Evolutionary conservation across 768 basidiomycete genomes (phyloP).

Genomic region (Cystoderma amianthinum): DNA sequence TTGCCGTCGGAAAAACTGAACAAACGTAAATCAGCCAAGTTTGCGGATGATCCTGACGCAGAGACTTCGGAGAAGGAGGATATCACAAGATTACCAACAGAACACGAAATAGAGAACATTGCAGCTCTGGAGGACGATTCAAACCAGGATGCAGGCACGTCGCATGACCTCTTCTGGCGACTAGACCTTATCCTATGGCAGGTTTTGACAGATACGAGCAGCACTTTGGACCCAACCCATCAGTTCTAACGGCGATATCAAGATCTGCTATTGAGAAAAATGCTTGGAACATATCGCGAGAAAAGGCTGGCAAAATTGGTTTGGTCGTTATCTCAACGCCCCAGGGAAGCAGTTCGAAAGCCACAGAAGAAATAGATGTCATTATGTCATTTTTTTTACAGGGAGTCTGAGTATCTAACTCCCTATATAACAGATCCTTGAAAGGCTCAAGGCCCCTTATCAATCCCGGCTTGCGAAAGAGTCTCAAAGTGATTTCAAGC

Average conservation of each 20-base stretch:
- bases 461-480: slow-evolving; percentile 45
- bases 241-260: slow-evolving; percentile 39
- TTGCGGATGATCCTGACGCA: slow-evolving; percentile 6
- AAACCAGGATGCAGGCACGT: slow-evolving; percentile 17
- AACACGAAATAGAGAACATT: slow-evolving; percentile 9
- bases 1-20: slow-evolving; percentile 57
- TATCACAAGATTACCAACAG: too few species aligned
- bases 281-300: slow-evolving; percentile 48
- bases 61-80: slow-evolving; percentile 11
- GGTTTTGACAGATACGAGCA: slow-evolving; percentile 50
- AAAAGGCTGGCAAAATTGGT: slow-evolving; percentile 53
- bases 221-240: slow-evolving; percentile 65
- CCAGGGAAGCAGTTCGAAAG: slow-evolving; percentile 23
- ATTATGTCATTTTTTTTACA: neutral
- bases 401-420: too few species aligned
- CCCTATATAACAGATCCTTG: slow-evolving; percentile 44
- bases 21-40: slow-evolving; percentile 42
- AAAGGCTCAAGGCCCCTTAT: slow-evolving; percentile 52
- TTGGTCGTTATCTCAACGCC: slow-evolving; percentile 42
- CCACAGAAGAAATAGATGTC: slow-evolving; percentile 24
- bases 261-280: slow-evolving; percentile 46
- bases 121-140: too few species aligned
- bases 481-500: slow-evolving; percentile 36
- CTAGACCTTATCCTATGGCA: slow-evolving; percentile 7
- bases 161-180: neutral